Conservation (phyloP, 1,284 basidiomycete species). For the Moesziomyces antarcticus region DNA sequence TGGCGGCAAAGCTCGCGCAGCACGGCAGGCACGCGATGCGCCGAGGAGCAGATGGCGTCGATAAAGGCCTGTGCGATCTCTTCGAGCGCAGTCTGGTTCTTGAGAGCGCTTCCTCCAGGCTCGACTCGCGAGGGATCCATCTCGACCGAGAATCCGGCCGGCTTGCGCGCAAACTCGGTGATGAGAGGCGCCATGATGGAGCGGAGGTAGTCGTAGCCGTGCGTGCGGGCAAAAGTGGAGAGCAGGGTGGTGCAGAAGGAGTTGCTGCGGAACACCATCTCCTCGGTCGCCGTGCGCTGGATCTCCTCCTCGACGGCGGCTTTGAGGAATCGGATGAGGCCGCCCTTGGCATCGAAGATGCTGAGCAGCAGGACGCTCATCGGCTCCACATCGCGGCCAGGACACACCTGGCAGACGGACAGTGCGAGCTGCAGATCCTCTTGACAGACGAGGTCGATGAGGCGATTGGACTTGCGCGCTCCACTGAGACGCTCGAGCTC, state of each 20-base stretch:
- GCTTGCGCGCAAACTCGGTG: conserved; percentile 58
- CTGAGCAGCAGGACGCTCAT: conserved; percentile 57
- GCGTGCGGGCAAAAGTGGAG: conserved; percentile 59
- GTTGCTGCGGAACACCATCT: conserved; percentile 65
- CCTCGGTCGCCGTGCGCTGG: conserved; percentile 53
- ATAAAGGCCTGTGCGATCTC: conserved; percentile 64
- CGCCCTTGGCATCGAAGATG: conserved; percentile 62
- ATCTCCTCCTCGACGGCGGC: conserved; percentile 60
- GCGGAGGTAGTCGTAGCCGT: conserved; percentile 65
- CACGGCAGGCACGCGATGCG: conserved; percentile 61
- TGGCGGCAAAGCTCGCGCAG: conserved; percentile 63
- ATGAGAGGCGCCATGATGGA: conserved; percentile 61
- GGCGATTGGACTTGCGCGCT: conserved; percentile 46
- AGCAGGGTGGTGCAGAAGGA: conserved; percentile 61
- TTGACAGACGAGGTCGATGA: conserved; percentile 59
- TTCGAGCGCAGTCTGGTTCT: conserved; percentile 58
- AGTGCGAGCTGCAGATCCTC: conserved; percentile 58
- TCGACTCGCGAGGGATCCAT: conserved; percentile 58
- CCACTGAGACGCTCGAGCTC: conserved; percentile 57
- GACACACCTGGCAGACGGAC: conserved; percentile 57
- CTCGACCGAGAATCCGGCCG: conserved; percentile 61
- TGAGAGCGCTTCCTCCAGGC: conserved; percentile 49
- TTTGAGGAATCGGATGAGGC: conserved; percentile 60
- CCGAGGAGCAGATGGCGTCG: conserved; percentile 62
- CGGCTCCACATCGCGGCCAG: conserved; percentile 50